Percentiles rank a stretch among this genome's conserved stretches.
These are phyloP conservation scores for Trebouxia sp. DNA, from an alignment of 139 green algal species.

Conservation along the genomic window DNA sequence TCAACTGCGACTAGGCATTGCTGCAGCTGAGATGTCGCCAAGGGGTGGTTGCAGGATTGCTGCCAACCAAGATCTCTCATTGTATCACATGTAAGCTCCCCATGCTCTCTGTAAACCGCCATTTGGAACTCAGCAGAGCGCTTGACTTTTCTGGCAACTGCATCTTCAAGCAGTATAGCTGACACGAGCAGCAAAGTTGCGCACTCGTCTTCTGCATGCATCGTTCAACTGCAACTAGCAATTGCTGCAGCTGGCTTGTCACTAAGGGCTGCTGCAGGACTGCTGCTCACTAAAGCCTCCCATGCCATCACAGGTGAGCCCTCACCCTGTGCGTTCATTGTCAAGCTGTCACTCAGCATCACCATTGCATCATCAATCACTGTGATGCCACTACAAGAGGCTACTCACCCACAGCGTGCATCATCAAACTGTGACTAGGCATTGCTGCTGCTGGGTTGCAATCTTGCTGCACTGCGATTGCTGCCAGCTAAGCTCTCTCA, in stretches of 20 bases:
- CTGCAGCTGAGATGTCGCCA: neutral
- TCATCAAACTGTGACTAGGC: neutral
- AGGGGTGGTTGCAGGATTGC: neutral
- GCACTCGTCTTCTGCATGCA: too few species aligned
- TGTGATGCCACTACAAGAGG: too few species aligned
- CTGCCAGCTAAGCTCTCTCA: neutral
- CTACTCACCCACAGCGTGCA: neutral
- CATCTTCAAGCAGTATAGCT: too few species aligned
- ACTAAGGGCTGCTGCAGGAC: constrained; percentile 7
- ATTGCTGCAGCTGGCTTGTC: constrained; percentile 7
- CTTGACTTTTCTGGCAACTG: too few species aligned
- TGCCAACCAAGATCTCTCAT: neutral
- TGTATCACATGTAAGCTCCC: too few species aligned
- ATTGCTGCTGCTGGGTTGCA: neutral
- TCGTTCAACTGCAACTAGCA: too few species aligned
- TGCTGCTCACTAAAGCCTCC: neutral
- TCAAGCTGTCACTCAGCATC: neutral
- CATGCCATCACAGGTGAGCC: constrained; percentile 25
- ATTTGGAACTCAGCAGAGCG: too few species aligned
- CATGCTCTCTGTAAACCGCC: too few species aligned
- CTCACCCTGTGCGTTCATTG: neutral
- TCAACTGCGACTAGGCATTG: too few species aligned
- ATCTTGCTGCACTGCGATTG: neutral
- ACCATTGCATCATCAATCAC: neutral
- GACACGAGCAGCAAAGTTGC: too few species aligned